Evolutionary conservation across 768 basidiomycete genomes (phyloP).

Genomic region (Tulasnella sp.): DNA sequence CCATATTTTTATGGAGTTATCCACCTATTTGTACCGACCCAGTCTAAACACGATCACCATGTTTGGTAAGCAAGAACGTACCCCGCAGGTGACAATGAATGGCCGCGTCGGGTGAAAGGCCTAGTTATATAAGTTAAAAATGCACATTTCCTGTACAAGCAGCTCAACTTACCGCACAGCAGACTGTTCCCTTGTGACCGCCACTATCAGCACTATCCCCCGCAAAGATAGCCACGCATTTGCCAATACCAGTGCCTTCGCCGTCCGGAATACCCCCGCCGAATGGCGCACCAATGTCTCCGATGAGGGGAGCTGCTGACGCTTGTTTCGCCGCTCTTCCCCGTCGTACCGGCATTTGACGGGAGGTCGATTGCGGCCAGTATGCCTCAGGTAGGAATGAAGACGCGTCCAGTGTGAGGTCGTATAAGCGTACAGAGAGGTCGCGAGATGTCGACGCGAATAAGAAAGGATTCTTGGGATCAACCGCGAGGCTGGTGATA

Average conservation of each 20-base stretch:
- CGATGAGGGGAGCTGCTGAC: background rate
- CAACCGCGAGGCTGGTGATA: background rate
- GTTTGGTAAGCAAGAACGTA: background rate
- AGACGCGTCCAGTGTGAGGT: background rate
- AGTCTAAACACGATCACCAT: background rate
- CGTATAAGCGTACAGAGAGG: background rate
- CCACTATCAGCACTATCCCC: background rate
- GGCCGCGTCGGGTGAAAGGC: slow-evolving; percentile 1
- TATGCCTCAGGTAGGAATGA: background rate
- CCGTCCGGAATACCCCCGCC: background rate
- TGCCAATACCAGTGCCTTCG: slow-evolving; percentile 5
- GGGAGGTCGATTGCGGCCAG: background rate
- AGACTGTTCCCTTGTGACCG: background rate
- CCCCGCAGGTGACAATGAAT: slow-evolving; percentile 8
- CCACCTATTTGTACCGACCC: background rate
- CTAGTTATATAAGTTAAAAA: background rate
- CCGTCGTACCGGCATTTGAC: background rate
- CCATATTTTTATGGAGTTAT: slow-evolving; percentile 10
- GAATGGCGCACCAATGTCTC: background rate
- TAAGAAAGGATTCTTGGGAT: slow-evolving; percentile 1
- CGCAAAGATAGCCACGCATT: background rate
- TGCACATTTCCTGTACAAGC: background rate
- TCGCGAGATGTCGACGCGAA: slow-evolving; percentile 4
- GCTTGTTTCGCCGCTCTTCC: background rate
- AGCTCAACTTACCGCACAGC: background rate